phyloP scores from a whole-genome alignment of 352 stramenopile species.

The Peronospora belbahrii region DNA sequence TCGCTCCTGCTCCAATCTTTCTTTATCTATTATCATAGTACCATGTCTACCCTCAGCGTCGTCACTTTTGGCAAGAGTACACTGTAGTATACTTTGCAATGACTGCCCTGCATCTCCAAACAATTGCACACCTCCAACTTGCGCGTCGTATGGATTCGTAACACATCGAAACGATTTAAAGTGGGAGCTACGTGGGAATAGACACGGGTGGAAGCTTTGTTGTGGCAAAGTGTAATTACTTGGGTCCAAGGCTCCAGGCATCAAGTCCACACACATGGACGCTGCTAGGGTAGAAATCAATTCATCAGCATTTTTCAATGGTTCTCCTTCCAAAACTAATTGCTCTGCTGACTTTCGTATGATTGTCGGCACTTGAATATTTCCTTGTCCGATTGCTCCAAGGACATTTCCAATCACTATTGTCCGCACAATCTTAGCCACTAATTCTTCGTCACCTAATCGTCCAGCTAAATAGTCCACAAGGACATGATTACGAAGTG shows the following conservation, averaged over 20 bases:
- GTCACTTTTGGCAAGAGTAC: slow-evolving; percentile 28
- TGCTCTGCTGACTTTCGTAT: slow-evolving; percentile 45
- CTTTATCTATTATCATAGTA: slow-evolving; percentile 20
- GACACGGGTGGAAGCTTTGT: slow-evolving; percentile 90
- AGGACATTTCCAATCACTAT: slow-evolving; percentile 66
- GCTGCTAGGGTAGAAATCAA: slow-evolving; percentile 62
- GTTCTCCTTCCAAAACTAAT: slow-evolving; percentile 35
- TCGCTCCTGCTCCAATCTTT: slow-evolving; percentile 16
- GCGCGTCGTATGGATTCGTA: slow-evolving; percentile 91
- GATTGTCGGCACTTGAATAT: slow-evolving; percentile 20
- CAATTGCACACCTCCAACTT: slow-evolving; percentile 53
- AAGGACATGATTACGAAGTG: slow-evolving; percentile 53
- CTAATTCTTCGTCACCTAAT: slow-evolving; percentile 45
- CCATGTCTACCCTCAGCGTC: slow-evolving; percentile 26
- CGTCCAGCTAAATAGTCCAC: slow-evolving; percentile 73
- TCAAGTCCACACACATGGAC: slow-evolving; percentile 87
- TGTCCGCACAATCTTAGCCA: slow-evolving; percentile 65
- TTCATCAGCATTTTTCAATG: slow-evolving; percentile 63
- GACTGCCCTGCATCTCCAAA: slow-evolving; percentile 86
- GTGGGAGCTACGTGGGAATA: slow-evolving; percentile 81
- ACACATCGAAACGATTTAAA: slow-evolving; percentile 81
- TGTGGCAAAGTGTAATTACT: slow-evolving; percentile 88
- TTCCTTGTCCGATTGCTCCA: slow-evolving; percentile 1
- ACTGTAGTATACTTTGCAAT: slow-evolving; percentile 79
- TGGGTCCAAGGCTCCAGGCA: slow-evolving; percentile 86